These are phyloP conservation scores for Parietaria judaica DNA, from an alignment of 306 rosid genomes.

Conservation along the genomic window DNA sequence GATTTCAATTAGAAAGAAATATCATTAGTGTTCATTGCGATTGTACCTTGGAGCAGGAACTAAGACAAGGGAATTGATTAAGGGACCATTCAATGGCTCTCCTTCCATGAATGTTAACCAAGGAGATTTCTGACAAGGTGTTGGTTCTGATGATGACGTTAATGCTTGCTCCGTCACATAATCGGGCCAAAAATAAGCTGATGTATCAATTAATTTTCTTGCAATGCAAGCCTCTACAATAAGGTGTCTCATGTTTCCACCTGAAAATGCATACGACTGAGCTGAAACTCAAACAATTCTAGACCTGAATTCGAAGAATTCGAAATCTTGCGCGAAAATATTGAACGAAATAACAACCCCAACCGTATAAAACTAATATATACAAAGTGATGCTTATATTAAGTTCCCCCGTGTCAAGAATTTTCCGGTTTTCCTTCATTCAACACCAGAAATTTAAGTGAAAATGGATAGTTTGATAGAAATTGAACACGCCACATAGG, in stretches of 20 bases:
- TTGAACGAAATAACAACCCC: too few relatives aligned
- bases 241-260: conserved; percentile 74
- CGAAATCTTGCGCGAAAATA: too few relatives aligned
- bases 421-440: neutral
- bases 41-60: conserved; percentile 68
- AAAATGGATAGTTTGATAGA: too few relatives aligned
- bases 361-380: too few relatives aligned
- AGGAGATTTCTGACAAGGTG: conserved; percentile 46
- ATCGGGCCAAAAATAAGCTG: conserved; percentile 67
- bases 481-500: too few relatives aligned
- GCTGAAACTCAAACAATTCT: conserved; percentile 9
- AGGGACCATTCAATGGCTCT: conserved; percentile 42
- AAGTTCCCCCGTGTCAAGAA: neutral
- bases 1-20: conserved; percentile 13
- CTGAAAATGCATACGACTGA: conserved; percentile 31
- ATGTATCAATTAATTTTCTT: conserved; percentile 55
- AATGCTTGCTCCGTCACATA: conserved; percentile 42
- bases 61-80: conserved; percentile 41
- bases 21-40: conserved; percentile 14
- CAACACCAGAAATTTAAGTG: too few relatives aligned
- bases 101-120: conserved; percentile 74
- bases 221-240: conserved; percentile 80
- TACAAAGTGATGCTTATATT: neutral
- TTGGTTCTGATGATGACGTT: conserved; percentile 32
- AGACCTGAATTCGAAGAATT: too few relatives aligned